Conservation (phyloP, 345 rosid species). For the Eutrema japonicum region DNA sequence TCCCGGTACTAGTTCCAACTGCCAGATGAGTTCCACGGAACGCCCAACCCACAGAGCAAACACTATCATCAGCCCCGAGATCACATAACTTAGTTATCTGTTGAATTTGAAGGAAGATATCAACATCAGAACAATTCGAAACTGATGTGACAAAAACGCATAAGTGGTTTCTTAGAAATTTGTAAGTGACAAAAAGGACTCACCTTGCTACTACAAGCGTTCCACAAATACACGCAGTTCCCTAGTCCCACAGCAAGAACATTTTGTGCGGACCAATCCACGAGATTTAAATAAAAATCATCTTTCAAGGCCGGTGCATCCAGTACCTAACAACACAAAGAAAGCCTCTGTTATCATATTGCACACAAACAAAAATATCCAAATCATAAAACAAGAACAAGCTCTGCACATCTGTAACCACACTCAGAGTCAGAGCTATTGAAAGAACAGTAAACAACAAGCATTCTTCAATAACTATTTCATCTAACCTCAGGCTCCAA, state of each 20-base stretch:
- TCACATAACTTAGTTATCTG: conserved; percentile 96
- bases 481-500: conserved; percentile 20
- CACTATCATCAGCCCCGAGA: conserved; percentile 83
- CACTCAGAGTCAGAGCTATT: neutral
- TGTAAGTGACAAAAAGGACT: conserved; percentile 21
- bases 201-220: conserved; percentile 98
- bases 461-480: neutral
- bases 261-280: conserved; percentile 94
- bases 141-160: neutral
- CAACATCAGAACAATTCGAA: conserved; percentile 5
- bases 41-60: conserved; percentile 98
- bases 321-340: conserved; percentile 61
- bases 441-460: neutral
- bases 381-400: neutral
- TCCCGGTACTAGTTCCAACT: conserved; percentile 88
- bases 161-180: neutral
- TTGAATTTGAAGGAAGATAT: conserved; percentile 11
- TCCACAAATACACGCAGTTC: conserved; percentile 94
- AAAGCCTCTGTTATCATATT: conserved; percentile 33
- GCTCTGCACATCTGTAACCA: neutral
- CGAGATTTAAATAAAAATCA: conserved; percentile 93
- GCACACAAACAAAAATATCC: conserved; percentile 1
- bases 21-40: conserved; percentile 86
- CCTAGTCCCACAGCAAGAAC: conserved; percentile 95
- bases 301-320: conserved; percentile 99